Percentiles rank a stretch among this genome's conserved stretches.
These are phyloP conservation scores for Colletotrichum caudatum DNA, from an alignment of 2,329 filamentous ascomycete genomes.

Conservation along the genomic window DNA sequence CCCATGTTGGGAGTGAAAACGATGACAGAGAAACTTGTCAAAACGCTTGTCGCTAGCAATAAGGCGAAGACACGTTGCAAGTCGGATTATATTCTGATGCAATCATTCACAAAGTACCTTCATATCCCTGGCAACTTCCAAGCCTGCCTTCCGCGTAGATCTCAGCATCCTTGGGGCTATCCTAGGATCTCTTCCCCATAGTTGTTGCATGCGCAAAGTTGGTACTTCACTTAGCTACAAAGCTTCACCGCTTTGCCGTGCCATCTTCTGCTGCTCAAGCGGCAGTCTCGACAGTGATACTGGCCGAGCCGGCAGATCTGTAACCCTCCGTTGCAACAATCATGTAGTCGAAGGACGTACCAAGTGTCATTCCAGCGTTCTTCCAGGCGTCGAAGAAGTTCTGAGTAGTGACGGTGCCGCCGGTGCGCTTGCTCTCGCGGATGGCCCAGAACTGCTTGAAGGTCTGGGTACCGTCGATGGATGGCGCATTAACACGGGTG, in stretches of 20 bases:
- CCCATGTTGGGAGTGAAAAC: slow-evolving; percentile 41
- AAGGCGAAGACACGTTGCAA: background rate
- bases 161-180: background rate
- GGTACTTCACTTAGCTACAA: background rate
- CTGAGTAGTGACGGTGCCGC: slow-evolving; percentile 61
- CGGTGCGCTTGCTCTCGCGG: slow-evolving; percentile 60
- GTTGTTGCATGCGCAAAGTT: background rate
- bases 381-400: slow-evolving; percentile 68
- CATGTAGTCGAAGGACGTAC: slow-evolving; percentile 62
- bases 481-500: slow-evolving; percentile 57
- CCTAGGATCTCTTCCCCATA: background rate
- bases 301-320: slow-evolving; percentile 60
- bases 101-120: too few relatives aligned
- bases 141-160: background rate
- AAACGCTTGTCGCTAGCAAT: slow-evolving; percentile 13
- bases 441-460: slow-evolving; percentile 68
- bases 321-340: slow-evolving; percentile 68
- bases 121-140: background rate
- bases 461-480: slow-evolving; percentile 61
- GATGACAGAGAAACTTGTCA: slow-evolving; percentile 42
- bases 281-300: slow-evolving; percentile 56
- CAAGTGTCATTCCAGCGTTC: slow-evolving; percentile 60
- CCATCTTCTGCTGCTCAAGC: slow-evolving; percentile 8
- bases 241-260: background rate
- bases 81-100: too few relatives aligned